These are phyloP conservation scores for Dovyalis caffra DNA, from an alignment of 345 rosid species.

Conservation along the genomic window DNA sequence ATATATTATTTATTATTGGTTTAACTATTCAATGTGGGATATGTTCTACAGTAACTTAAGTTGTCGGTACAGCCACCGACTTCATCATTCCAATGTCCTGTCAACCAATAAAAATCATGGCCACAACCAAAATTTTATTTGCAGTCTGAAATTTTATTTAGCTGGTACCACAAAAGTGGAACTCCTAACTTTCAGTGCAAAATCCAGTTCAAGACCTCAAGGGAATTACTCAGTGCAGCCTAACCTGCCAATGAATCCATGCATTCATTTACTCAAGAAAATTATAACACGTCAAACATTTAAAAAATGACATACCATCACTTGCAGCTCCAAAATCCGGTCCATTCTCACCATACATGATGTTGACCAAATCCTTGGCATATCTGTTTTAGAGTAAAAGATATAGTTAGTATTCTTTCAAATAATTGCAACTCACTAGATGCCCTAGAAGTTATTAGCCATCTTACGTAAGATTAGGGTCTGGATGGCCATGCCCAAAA, in stretches of 20 bases:
- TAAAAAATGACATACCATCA: slow-evolving; percentile 56
- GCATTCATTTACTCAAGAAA: background rate
- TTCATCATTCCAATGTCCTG: background rate
- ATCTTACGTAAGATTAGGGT: slow-evolving; percentile 91
- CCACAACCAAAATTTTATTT: background rate
- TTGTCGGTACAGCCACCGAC: background rate
- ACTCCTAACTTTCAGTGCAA: background rate
- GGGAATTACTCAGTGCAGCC: background rate
- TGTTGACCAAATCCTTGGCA: slow-evolving; percentile 85
- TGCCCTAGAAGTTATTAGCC: background rate
- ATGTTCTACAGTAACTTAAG: no score
- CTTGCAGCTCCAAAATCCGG: slow-evolving; percentile 98
- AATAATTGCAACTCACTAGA: slow-evolving; percentile 9
- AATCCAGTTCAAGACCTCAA: background rate
- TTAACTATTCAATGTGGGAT: no score
- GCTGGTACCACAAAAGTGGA: background rate
- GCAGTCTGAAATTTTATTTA: background rate
- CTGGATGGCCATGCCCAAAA: slow-evolving; percentile 98
- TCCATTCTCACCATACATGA: slow-evolving; percentile 73
- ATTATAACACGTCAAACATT: slow-evolving; percentile 4
- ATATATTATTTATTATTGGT: no score
- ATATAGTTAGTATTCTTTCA: slow-evolving; percentile 14
- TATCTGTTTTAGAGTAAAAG: slow-evolving; percentile 50
- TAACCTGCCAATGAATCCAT: background rate
- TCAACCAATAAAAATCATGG: background rate